Conservation (phyloP, 768 basidiomycete genomes). For the Phlegmacium glaucopus region DNA sequence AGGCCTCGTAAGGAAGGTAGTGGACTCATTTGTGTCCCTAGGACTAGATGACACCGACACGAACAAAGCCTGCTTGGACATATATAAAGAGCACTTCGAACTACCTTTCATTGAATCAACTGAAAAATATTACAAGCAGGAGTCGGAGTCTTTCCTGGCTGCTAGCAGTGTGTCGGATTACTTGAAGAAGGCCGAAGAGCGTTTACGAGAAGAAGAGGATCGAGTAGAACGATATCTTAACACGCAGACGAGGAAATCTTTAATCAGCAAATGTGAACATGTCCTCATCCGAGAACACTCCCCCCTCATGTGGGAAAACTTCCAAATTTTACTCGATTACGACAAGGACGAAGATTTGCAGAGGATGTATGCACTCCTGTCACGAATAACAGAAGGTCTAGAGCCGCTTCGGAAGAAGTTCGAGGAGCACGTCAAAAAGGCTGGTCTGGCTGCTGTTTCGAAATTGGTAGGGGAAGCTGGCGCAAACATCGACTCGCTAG, state of each 20-base stretch:
- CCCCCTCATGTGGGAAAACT: slow-evolving; percentile 87
- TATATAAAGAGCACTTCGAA: slow-evolving; percentile 92
- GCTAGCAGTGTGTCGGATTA: slow-evolving; percentile 92
- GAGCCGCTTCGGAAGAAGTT: slow-evolving; percentile 91
- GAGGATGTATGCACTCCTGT: slow-evolving; percentile 91
- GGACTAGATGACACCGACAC: slow-evolving; percentile 91
- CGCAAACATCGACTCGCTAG: slow-evolving; percentile 54
- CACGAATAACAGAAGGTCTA: slow-evolving; percentile 85
- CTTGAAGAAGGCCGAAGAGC: slow-evolving; percentile 90
- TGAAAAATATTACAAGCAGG: slow-evolving; percentile 87
- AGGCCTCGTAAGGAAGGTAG: slow-evolving; percentile 88
- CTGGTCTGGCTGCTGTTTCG: slow-evolving; percentile 78
- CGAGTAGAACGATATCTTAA: slow-evolving; percentile 93
- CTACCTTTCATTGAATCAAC: slow-evolving; percentile 85
- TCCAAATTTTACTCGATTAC: slow-evolving; percentile 84
- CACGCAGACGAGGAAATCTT: slow-evolving; percentile 78
- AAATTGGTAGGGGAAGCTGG: slow-evolving; percentile 64
- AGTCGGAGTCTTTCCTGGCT: slow-evolving; percentile 87
- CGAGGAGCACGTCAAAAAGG: slow-evolving; percentile 92
- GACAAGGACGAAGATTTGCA: slow-evolving; percentile 95
- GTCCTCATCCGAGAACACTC: slow-evolving; percentile 88
- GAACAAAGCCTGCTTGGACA: slow-evolving; percentile 89
- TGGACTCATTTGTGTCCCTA: slow-evolving; percentile 93
- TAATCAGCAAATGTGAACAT: slow-evolving; percentile 83
- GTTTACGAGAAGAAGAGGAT: slow-evolving; percentile 91